Base-by-base conservation (phyloP, 2,329 filamentous ascomycete genomes). In the Chaetomiaceae sp. region DNA sequence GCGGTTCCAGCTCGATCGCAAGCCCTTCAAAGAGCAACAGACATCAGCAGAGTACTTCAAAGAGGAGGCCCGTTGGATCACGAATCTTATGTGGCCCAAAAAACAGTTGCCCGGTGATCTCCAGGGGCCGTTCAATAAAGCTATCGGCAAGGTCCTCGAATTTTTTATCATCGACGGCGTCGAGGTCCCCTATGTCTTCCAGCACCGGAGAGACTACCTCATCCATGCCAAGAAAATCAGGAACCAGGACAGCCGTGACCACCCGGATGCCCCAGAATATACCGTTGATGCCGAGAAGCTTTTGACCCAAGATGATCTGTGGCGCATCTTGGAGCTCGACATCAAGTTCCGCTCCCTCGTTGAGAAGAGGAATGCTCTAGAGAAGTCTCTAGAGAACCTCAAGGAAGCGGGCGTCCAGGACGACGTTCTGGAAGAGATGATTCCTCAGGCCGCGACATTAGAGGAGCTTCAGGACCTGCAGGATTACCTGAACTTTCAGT, bases 401-500 rank as follows among this genome's bases (percentile, higher is more conserved):
- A 86, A 84, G 64, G 73, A 73, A 1, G 73, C 81, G 16, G 78
- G 79, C 3, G 75, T 91, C 18, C 73, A 83, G 21, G 94, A 97
- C 65, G 66, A 76, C 1, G 84, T 89, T 52, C 84, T 97, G 36
- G 87, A 92, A 41, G 85, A 91, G 60, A 85, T 96, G 78, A 80
- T 94, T n/a, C 78, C 80, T 1, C 78, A 84, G 53, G 90, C 91
- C 3, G 82, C 82, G 4, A 92, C 87, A 0, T 91, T 96, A 77
- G 94, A 99, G 67, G 94, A 99, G 67, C 78, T 99, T 16, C 94
- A 99, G 67, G 94, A 99, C 68, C 73, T 99, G 20, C 92, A 97
- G 66, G 94, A 99, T 65, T 97, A 97, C 64, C 75, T 97, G 48
- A 90, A 97, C 65, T 99, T 99, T 70, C 87, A 91, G 65, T 97